A percentile compares a stretch with the other conserved stretches of the same genome.
Conservation (phyloP, 441 rosid species). For the Biscutella laevigata region DNA sequence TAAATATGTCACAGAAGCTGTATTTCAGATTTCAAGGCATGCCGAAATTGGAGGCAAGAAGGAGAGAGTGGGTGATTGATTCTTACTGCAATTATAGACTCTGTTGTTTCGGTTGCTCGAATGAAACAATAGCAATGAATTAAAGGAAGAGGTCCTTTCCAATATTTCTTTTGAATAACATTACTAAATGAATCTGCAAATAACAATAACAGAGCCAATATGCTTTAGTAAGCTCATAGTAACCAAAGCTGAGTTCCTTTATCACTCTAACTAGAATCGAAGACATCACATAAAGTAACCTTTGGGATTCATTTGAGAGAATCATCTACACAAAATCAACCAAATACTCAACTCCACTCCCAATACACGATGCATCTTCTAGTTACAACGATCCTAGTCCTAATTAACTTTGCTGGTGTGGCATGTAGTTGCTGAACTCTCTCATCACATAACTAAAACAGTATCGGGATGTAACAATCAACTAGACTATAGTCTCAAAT, state of each 20-base stretch:
- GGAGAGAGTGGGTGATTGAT: background rate
- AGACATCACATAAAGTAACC: background rate
- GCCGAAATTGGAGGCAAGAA: constrained; percentile 59
- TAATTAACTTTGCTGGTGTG: background rate
- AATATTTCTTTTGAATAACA: constrained; percentile 41
- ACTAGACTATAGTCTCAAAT: background rate
- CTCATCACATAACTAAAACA: constrained; percentile 28
- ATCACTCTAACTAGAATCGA: background rate
- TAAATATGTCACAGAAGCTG: background rate
- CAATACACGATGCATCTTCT: background rate
- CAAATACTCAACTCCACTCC: background rate
- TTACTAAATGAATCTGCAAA: constrained; percentile 64
- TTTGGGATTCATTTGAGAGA: too few species aligned
- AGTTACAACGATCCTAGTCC: background rate
- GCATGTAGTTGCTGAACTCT: constrained; percentile 31
- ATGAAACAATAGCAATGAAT: constrained; percentile 87
- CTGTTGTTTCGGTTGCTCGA: constrained; percentile 61
- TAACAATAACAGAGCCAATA: background rate
- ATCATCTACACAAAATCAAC: constrained; percentile 50
- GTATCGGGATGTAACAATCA: background rate
- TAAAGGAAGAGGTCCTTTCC: constrained; percentile 71
- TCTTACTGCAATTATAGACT: constrained; percentile 50
- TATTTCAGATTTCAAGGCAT: background rate
- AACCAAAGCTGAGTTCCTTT: background rate
- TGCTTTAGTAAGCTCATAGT: background rate